Conservation (phyloP, 345 rosid genomes). For the Brassica incana region DNA sequence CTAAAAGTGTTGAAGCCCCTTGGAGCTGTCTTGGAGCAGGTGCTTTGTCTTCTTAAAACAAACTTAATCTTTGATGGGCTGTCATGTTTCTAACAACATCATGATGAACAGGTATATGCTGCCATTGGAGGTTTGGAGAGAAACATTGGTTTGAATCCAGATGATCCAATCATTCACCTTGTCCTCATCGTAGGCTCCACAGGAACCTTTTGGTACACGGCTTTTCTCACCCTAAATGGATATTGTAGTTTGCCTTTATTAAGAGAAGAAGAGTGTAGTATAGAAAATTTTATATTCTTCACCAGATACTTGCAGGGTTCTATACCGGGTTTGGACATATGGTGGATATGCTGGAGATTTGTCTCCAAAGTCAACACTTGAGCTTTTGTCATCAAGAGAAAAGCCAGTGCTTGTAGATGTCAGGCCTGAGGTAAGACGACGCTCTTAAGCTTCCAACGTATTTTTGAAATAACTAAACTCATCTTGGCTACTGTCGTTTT, state of each 20-base stretch:
- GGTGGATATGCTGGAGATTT: conserved; percentile 91
- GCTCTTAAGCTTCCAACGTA: conserved; percentile 35
- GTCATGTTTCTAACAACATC: conserved; percentile 10
- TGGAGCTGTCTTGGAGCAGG: conserved; percentile 71
- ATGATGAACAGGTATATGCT: conserved; percentile 24
- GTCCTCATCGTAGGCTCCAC: conserved; percentile 66
- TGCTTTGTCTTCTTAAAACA: conserved; percentile 33
- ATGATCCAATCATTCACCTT: conserved; percentile 79
- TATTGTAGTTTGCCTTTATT: background rate
- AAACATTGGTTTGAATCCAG: conserved; percentile 75
- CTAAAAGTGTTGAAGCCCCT: conserved; percentile 54
- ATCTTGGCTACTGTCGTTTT: conserved; percentile 5
- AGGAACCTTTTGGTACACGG: conserved; percentile 77
- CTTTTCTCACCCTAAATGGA: conserved; percentile 39
- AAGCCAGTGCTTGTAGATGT: conserved; percentile 78
- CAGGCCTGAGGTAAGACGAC: conserved; percentile 95
- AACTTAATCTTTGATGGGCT: background rate
- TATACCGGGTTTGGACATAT: conserved; percentile 70
- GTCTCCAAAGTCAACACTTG: conserved; percentile 69
- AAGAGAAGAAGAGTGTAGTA: conserved; percentile 29
- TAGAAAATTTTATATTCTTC: conserved; percentile 48
- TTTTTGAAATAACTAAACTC: background rate
- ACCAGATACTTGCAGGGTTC: conserved; percentile 91
- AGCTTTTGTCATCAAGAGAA: conserved; percentile 68
- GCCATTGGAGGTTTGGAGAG: conserved; percentile 71